phyloP scores from a whole-genome alignment of 257 asterid genomes.

The Craterostigma plantagineum region DNA sequence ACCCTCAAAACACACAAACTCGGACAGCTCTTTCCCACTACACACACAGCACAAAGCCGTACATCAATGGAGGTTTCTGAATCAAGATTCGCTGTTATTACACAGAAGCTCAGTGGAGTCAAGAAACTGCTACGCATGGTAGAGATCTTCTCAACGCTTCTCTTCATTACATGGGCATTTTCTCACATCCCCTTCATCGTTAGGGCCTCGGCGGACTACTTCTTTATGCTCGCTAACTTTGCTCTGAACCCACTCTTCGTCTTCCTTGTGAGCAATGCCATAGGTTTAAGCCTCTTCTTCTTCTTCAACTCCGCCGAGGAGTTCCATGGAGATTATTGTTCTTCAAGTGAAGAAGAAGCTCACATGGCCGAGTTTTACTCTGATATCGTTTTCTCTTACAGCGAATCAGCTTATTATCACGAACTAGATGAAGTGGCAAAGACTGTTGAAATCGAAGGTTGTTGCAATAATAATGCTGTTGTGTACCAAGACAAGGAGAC shows the following conservation, averaged over 20 bases:
- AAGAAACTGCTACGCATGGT: constrained; percentile 34
- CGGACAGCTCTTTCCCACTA: too few relatives aligned
- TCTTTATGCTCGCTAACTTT: too few relatives aligned
- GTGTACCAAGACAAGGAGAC: constrained; percentile 37
- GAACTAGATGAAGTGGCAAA: constrained; percentile 13
- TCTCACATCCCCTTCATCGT: constrained; percentile 36
- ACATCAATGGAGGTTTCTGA: too few relatives aligned
- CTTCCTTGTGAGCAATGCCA: constrained; percentile 41
- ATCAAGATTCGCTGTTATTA: too few relatives aligned
- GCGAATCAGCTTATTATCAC: constrained; percentile 5
- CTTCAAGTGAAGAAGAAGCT: constrained; percentile 6
- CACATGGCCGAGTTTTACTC: constrained; percentile 6
- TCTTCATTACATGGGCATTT: constrained; percentile 30
- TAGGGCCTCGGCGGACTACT: constrained; percentile 34
- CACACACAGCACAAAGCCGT: too few relatives aligned
- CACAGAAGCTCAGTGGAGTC: too few relatives aligned
- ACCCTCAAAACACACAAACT: too few relatives aligned
- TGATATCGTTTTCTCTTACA: constrained; percentile 11
- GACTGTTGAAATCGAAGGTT: too few relatives aligned
- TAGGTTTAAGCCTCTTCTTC: constrained; percentile 44
- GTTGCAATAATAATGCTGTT: too few relatives aligned
- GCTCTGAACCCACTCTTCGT: constrained; percentile 39
- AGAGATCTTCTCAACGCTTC: constrained; percentile 22
- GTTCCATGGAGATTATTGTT: too few relatives aligned
- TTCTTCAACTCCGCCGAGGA: constrained; percentile 32